A percentile compares a stretch with the other conserved stretches of the same genome.
These are phyloP conservation scores for Erysiphe pulchra DNA, from an alignment of 2,329 filamentous ascomycete genomes.

Conservation along the genomic window DNA sequence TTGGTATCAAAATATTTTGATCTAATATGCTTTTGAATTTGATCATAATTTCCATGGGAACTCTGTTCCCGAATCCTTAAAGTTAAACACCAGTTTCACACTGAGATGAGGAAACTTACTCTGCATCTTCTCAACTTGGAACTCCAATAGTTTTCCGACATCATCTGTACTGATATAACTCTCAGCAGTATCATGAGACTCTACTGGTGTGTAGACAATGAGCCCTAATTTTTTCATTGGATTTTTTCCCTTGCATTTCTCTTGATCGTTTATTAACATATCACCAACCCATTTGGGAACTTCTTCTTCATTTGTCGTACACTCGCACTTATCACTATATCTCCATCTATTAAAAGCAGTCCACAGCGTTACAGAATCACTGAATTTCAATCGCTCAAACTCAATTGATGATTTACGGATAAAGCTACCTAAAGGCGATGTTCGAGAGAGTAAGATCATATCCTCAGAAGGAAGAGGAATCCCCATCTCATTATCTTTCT, in stretches of 20 bases:
- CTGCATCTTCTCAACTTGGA: conserved; percentile 72
- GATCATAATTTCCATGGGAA: conserved; percentile 48
- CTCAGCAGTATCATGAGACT: conserved; percentile 10
- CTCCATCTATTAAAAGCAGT: conserved; percentile 59
- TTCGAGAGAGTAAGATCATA: conserved; percentile 37
- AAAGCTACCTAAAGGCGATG: conserved; percentile 61
- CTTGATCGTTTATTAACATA: conserved; percentile 23
- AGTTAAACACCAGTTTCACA: neutral
- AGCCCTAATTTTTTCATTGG: conserved; percentile 17
- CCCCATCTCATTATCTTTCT: conserved; percentile 26
- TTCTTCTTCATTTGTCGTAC: conserved; percentile 25
- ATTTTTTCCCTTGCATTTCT: conserved; percentile 24
- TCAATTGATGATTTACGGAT: conserved; percentile 54
- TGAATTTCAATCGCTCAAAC: conserved; percentile 55
- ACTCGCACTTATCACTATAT: conserved; percentile 40
- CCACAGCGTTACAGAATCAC: conserved; percentile 59
- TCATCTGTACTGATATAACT: conserved; percentile 46
- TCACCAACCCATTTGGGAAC: conserved; percentile 27
- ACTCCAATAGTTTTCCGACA: conserved; percentile 57
- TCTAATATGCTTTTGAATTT: conserved; percentile 43
- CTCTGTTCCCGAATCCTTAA: conserved; percentile 46
- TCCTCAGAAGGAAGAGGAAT: conserved; percentile 21
- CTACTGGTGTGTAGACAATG: conserved; percentile 10
- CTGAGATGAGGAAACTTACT: conserved; percentile 21
- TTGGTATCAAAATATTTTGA: conserved; percentile 42